Percentiles rank a stretch among this genome's conserved stretches.
Evolutionary conservation across 2,329 filamentous ascomycete genomes (phyloP).

Genomic region (Cladobotryum protrusum): DNA sequence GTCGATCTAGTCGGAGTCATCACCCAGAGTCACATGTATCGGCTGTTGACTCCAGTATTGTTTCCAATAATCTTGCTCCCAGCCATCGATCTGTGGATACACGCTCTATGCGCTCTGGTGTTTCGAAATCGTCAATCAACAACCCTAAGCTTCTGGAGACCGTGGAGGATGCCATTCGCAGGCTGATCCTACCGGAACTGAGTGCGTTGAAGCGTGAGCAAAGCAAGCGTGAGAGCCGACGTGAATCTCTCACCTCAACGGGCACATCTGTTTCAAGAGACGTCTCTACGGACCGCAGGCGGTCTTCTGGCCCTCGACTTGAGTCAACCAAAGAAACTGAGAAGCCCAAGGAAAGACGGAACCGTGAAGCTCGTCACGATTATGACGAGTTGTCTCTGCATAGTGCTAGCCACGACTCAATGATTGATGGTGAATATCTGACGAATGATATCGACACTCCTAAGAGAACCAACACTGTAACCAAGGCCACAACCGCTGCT

Average conservation of each 20-base stretch:
- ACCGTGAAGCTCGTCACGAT: constrained; percentile 51
- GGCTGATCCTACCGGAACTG: constrained; percentile 84
- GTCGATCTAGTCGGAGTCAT: constrained; percentile 46
- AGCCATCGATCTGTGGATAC: constrained; percentile 52
- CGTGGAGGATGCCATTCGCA: constrained; percentile 86
- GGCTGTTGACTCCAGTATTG: constrained; percentile 46
- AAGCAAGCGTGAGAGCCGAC: constrained; percentile 65
- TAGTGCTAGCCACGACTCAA: constrained; percentile 42
- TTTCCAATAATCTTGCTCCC: constrained; percentile 48
- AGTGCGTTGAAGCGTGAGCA: constrained; percentile 88
- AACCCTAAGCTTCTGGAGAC: constrained; percentile 87
- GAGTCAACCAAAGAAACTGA: constrained; percentile 53
- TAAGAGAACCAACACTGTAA: constrained; percentile 36
- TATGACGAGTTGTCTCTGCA: constrained; percentile 44
- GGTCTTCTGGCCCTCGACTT: constrained; percentile 51
- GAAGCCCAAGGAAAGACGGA: constrained; percentile 38
- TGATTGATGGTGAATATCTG: constrained; percentile 30
- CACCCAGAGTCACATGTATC: constrained; percentile 45
- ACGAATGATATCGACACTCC: constrained; percentile 39
- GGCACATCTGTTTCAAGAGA: constrained; percentile 49
- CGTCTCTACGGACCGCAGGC: constrained; percentile 52
- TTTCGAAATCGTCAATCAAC: constrained; percentile 71
- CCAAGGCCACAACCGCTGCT: constrained; percentile 41
- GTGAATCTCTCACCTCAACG: constrained; percentile 57
- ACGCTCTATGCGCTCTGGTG: constrained; percentile 44